These are phyloP conservation scores for Lupinus albus DNA, from an alignment of 306 rosid species.

Conservation along the genomic window DNA sequence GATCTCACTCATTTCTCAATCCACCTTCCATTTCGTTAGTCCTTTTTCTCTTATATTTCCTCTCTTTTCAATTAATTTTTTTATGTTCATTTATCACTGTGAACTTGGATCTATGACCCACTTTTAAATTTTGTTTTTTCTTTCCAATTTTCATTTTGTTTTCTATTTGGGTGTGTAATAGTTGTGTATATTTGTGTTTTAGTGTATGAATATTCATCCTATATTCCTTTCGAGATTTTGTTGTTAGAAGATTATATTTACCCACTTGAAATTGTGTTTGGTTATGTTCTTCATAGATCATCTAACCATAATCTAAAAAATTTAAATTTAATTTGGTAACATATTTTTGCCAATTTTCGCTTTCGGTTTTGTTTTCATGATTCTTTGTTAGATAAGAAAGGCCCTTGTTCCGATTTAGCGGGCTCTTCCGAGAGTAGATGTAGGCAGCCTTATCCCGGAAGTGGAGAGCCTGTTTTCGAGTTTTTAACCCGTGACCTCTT, in stretches of 20 bases:
- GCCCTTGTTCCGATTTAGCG: too few species aligned
- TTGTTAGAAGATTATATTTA: not conserved
- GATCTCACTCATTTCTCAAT: constrained; percentile 39
- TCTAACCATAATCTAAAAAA: too few species aligned
- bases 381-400: too few species aligned
- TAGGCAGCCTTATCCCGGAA: too few species aligned
- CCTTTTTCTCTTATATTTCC: not conserved
- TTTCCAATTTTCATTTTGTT: not conserved
- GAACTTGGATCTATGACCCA: constrained; percentile 37
- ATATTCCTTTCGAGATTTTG: not conserved
- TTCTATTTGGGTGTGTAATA: not conserved
- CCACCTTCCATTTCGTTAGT: constrained; percentile 46
- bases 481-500: too few species aligned
- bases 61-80: too few species aligned
- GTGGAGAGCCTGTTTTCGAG: too few species aligned
- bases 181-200: not conserved
- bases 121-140: constrained; percentile 3
- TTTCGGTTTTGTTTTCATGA: too few species aligned
- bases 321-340: too few species aligned
- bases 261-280: not conserved
- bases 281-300: not conserved
- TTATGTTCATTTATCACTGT: not conserved
- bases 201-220: not conserved
- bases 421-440: too few species aligned
- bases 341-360: too few species aligned